A percentile compares a stretch with the other conserved stretches of the same genome.
phyloP scores from a whole-genome alignment of 805 yeast genomes.

The Metschnikowia lachancei region DNA sequence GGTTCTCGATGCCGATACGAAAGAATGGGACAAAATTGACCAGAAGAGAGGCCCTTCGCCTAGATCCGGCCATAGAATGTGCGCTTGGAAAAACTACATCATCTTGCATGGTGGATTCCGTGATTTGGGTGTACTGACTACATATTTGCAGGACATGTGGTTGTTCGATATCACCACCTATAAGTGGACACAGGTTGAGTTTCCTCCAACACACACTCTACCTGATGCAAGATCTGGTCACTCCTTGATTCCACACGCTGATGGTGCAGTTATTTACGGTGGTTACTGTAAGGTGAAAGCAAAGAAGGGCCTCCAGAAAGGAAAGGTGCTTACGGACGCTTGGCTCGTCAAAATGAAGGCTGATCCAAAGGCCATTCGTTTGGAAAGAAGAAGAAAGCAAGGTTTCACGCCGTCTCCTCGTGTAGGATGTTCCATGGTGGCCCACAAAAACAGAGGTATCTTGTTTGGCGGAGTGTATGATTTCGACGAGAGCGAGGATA shows the following conservation, averaged over 20 bases:
- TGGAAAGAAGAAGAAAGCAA: conserved; percentile 88
- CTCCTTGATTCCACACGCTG: conserved; percentile 72
- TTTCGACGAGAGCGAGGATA: conserved; percentile 92
- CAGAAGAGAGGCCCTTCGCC: conserved; percentile 73
- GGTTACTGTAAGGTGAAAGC: conserved; percentile 94
- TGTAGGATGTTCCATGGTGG: conserved; percentile 89
- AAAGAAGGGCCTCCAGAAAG: conserved; percentile 82
- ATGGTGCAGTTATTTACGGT: conserved; percentile 86
- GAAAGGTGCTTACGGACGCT: conserved; percentile 80
- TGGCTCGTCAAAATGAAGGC: conserved; percentile 87
- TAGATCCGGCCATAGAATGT: conserved; percentile 88
- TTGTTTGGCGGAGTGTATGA: conserved; percentile 95
- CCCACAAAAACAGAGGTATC: conserved; percentile 88
- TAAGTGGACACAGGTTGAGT: conserved; percentile 88
- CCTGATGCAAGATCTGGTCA: conserved; percentile 97
- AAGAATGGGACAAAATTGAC: conserved; percentile 90
- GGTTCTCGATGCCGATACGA: conserved; percentile 79
- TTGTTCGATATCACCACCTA: conserved; percentile 83
- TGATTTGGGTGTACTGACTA: conserved; percentile 79
- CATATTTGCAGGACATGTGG: conserved; percentile 87
- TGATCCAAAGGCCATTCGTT: conserved; percentile 71
- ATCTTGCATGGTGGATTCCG: conserved; percentile 89
- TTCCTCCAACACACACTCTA: conserved; percentile 71
- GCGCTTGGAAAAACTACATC: conserved; percentile 87
- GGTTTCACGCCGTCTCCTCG: conserved; percentile 90